Evolutionary conservation across 2,329 filamentous ascomycete species (phyloP).

Genomic region (Nigrospora oryzae): DNA sequence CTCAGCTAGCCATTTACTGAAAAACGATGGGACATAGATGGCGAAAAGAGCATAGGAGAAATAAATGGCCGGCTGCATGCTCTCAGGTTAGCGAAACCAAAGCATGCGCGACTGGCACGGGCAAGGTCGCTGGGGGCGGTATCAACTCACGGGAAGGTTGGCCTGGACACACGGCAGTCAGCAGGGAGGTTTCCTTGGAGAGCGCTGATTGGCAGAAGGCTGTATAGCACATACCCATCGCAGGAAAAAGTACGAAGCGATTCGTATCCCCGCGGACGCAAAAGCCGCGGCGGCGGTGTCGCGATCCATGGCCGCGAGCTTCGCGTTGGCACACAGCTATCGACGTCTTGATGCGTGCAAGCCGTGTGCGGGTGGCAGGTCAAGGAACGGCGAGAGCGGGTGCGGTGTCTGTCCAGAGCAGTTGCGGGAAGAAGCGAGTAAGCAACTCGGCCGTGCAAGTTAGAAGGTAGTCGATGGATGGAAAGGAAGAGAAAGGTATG

Average conservation of each 20-base stretch:
- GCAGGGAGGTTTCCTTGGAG: background rate
- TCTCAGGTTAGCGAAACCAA: background rate
- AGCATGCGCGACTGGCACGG: background rate
- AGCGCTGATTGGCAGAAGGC: background rate
- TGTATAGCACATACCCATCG: constrained; percentile 5
- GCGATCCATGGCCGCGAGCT: background rate
- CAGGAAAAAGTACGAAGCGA: constrained; percentile 6
- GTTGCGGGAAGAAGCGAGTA: no score
- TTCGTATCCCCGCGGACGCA: constrained; percentile 4
- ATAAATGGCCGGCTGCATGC: constrained; percentile 14
- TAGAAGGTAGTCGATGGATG: no score
- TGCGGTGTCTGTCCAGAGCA: no score
- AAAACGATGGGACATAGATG: constrained; percentile 57
- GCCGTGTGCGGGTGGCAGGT: no score
- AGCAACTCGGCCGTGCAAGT: no score
- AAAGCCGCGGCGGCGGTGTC: background rate
- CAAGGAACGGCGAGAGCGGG: no score
- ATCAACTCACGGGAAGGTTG: constrained; percentile 16
- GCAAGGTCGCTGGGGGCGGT: background rate
- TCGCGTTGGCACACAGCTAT: no score
- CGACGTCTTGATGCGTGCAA: no score
- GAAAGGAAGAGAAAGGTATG: no score
- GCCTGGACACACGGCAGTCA: constrained; percentile 8
- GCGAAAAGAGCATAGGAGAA: constrained; percentile 54
- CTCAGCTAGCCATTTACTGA: constrained; percentile 47